A percentile compares a stretch with the other conserved stretches of the same genome.
phyloP scores from a whole-genome alignment of 805 yeast species.

The Kodamaea laetipori region DNA sequence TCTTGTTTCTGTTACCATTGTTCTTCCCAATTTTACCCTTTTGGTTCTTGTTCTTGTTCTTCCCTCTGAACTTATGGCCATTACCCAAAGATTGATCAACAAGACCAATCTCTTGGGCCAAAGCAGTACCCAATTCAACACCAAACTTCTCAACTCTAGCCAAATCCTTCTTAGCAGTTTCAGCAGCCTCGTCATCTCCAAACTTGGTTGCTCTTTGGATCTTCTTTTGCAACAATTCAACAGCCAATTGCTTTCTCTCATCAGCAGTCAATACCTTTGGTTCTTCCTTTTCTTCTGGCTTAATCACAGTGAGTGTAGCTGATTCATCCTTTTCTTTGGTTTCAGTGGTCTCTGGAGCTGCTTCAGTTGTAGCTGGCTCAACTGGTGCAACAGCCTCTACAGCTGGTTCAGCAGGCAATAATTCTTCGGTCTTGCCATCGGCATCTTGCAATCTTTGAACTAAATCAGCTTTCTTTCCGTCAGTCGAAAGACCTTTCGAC shows the following conservation, averaged over 20 bases:
- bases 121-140: conserved; percentile 61
- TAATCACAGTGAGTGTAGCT: conserved; percentile 15
- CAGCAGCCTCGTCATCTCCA: conserved; percentile 61
- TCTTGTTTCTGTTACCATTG: not conserved
- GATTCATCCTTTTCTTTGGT: conserved; percentile 6
- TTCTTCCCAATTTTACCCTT: conserved; percentile 2
- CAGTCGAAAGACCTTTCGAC: conserved; percentile 61
- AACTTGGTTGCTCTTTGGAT: conserved; percentile 76
- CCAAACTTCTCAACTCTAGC: conserved; percentile 84
- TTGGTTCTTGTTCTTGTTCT: conserved; percentile 13
- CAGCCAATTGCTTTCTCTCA: conserved; percentile 67
- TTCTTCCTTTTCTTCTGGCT: conserved; percentile 32
- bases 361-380: conserved; percentile 18
- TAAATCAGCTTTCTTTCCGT: conserved; percentile 82
- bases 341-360: conserved; percentile 10
- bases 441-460: conserved; percentile 63
- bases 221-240: conserved; percentile 66
- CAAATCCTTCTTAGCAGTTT: conserved; percentile 60
- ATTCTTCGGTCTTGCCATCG: conserved; percentile 36
- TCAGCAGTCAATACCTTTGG: conserved; percentile 57
- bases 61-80: conserved; percentile 19
- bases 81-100: conserved; percentile 38
- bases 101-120: conserved; percentile 68
- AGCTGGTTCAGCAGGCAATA: conserved; percentile 15
- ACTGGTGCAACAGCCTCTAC: conserved; percentile 16